These are phyloP conservation scores for Venturia nashicola DNA, from an alignment of 2,329 filamentous ascomycete species.

Conservation along the genomic window DNA sequence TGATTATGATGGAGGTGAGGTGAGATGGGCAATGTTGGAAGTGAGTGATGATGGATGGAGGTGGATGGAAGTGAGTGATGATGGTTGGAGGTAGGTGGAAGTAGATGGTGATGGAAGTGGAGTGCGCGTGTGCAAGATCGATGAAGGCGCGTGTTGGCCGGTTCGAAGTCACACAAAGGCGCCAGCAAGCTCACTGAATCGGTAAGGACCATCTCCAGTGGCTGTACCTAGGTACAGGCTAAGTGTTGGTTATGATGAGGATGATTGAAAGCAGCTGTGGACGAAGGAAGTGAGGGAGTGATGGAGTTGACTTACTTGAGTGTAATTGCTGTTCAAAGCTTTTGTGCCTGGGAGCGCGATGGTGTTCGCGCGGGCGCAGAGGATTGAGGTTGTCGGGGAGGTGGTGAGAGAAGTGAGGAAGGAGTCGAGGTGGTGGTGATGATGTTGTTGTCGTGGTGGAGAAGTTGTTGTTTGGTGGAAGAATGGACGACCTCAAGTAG, in stretches of 20 bases:
- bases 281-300: neutral
- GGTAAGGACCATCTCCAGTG: neutral
- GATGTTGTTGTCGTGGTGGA: neutral
- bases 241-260: neutral
- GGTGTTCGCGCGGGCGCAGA: neutral
- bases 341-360: neutral
- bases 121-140: neutral
- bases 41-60: neutral
- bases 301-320: conserved; percentile 1
- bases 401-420: neutral
- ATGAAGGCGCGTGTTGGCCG: neutral
- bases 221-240: neutral
- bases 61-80: neutral
- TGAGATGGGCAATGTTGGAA: neutral
- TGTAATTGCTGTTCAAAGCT: neutral
- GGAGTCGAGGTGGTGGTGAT: neutral
- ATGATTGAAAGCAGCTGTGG: neutral
- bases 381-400: neutral
- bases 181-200: neutral
- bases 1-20: neutral
- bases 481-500: too few relatives aligned
- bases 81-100: neutral
- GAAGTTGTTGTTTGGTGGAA: neutral
- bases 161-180: neutral
- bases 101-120: neutral